Evolutionary conservation across 768 basidiomycete species (phyloP).

Genomic region (Collybia sp.): DNA sequence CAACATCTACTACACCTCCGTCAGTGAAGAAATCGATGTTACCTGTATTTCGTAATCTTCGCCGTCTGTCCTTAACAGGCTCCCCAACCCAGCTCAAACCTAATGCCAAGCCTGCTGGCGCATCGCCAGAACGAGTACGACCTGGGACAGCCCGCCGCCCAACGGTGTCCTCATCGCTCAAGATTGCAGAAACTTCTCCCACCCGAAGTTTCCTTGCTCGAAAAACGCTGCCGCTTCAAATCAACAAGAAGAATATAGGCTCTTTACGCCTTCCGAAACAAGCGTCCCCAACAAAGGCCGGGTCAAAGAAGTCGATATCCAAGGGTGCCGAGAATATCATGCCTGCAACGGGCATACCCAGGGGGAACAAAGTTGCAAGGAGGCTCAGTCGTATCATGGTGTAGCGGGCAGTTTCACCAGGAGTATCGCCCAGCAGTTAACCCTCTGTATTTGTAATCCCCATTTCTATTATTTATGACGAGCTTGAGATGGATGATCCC

Average conservation of each 20-base stretch:
- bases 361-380: constrained; percentile 1
- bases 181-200: background rate
- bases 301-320: background rate
- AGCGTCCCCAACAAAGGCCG: background rate
- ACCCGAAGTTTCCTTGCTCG: constrained; percentile 3
- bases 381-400: constrained; percentile 1
- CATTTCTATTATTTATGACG: no score
- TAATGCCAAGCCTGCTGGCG: background rate
- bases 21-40: constrained; percentile 5
- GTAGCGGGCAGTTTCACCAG: no score
- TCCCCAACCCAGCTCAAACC: background rate
- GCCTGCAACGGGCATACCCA: background rate
- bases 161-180: background rate
- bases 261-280: background rate
- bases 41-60: constrained; percentile 3
- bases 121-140: background rate
- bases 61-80: constrained; percentile 2
- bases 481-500: no score
- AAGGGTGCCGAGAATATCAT: background rate
- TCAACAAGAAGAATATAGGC: constrained; percentile 5
- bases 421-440: no score
- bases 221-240: constrained; percentile 7
- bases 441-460: no score
- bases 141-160: background rate
- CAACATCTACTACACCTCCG: background rate